Evolutionary conservation across 495 filamentous ascomycete species (phyloP).

Genomic region (Lasiosphaeris hirsuta): DNA sequence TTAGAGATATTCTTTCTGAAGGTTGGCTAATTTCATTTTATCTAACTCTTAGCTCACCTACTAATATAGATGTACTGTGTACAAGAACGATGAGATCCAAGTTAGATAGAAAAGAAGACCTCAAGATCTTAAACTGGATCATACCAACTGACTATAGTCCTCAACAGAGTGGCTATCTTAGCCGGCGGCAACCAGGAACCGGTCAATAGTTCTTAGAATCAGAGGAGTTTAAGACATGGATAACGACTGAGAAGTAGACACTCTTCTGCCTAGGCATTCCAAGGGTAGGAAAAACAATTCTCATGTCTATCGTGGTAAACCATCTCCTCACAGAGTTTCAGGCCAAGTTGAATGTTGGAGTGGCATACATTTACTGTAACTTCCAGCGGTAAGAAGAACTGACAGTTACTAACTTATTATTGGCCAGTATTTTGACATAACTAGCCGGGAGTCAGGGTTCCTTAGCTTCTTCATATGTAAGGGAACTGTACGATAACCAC

Average conservation of each 20-base stretch:
- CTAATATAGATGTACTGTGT: neutral
- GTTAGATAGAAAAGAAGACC: neutral
- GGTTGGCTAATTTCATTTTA: neutral
- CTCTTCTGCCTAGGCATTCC: constrained; percentile 45
- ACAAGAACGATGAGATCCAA: too few relatives aligned
- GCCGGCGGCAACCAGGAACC: constrained; percentile 28
- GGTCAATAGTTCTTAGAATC: constrained; percentile 40
- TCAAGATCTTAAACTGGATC: constrained; percentile 6
- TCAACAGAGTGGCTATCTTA: constrained; percentile 16
- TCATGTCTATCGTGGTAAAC: constrained; percentile 35
- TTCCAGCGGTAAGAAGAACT: constrained; percentile 32
- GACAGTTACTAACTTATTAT: constrained; percentile 16
- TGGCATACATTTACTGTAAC: constrained; percentile 47
- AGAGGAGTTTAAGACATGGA: constrained; percentile 31
- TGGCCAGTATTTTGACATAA: constrained; percentile 38
- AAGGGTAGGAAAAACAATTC: constrained; percentile 34
- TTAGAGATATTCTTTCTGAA: constrained; percentile 29
- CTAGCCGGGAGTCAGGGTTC: constrained; percentile 18
- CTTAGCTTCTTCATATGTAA: constrained; percentile 17
- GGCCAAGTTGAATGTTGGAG: constrained; percentile 24
- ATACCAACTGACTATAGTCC: constrained; percentile 17
- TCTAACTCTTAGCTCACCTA: neutral
- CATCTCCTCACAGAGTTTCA: constrained; percentile 23
- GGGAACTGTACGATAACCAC: constrained; percentile 25
- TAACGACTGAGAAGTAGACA: constrained; percentile 15